Evolutionary conservation across 768 basidiomycete genomes (phyloP).

Genomic region (Solioccasus polychromus): DNA sequence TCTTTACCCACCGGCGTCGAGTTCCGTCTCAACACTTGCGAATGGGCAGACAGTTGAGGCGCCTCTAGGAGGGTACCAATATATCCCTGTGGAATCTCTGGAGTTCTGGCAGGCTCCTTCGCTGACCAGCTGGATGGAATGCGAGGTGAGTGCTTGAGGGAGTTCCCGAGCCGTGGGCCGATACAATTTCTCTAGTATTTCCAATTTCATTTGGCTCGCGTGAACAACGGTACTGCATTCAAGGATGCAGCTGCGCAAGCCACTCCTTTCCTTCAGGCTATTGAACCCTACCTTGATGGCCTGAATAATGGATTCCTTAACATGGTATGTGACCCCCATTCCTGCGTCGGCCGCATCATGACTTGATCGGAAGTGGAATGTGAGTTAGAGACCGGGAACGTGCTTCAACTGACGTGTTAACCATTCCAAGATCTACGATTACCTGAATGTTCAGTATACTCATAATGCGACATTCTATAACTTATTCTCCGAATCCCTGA

Average conservation of each 20-base stretch:
- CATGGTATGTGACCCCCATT: slow-evolving; percentile 44
- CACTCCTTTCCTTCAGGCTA: slow-evolving; percentile 59
- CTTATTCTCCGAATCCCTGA: slow-evolving; percentile 63
- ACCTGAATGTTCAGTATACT: slow-evolving; percentile 66
- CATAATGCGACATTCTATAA: slow-evolving; percentile 80
- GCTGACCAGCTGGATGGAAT: slow-evolving; percentile 75
- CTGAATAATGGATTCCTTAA: slow-evolving; percentile 62
- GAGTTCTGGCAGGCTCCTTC: slow-evolving; percentile 59
- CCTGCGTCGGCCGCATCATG: slow-evolving; percentile 4
- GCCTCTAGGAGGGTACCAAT: slow-evolving; percentile 85
- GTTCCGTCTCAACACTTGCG: slow-evolving; percentile 67
- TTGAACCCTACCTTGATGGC: slow-evolving; percentile 67
- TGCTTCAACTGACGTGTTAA: neutral
- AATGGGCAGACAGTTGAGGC: slow-evolving; percentile 67
- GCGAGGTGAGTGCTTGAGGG: slow-evolving; percentile 36
- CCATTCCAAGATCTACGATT: slow-evolving; percentile 63
- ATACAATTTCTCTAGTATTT: slow-evolving; percentile 22
- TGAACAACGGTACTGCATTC: slow-evolving; percentile 40
- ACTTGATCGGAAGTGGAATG: slow-evolving; percentile 59
- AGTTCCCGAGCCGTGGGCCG: neutral
- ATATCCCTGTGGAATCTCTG: slow-evolving; percentile 60
- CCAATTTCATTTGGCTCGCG: slow-evolving; percentile 21
- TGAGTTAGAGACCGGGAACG: slow-evolving; percentile 33
- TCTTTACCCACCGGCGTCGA: slow-evolving; percentile 70
- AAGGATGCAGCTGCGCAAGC: slow-evolving; percentile 53